Evolutionary conservation across 2,329 filamentous ascomycete genomes (phyloP).

Genomic region (Alternaria triticimaculans): DNA sequence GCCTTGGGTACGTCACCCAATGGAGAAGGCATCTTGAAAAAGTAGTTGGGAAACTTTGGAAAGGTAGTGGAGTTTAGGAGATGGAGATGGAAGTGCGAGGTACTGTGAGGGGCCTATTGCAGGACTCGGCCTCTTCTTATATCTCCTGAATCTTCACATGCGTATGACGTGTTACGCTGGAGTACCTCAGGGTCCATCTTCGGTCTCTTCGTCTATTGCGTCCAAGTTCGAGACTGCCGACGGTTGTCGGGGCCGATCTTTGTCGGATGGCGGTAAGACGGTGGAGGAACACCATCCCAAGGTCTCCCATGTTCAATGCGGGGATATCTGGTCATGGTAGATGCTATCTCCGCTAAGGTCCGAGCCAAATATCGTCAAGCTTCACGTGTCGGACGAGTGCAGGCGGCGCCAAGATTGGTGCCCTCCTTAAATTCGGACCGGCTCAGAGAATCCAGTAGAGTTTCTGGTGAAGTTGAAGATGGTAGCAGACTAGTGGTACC

Average conservation of each 20-base stretch:
- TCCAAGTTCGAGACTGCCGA: not conserved
- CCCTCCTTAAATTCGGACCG: not conserved
- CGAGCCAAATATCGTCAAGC: not conserved
- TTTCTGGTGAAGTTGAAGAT: not conserved
- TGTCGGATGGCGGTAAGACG: conserved; percentile 12
- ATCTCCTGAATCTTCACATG: not conserved
- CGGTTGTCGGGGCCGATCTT: not conserved
- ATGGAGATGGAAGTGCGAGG: not conserved
- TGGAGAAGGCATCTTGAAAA: conserved; percentile 26
- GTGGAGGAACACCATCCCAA: conserved; percentile 6
- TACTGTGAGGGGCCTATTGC: not conserved
- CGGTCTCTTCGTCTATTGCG: not conserved
- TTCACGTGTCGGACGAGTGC: not conserved
- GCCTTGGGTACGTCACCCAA: conserved; percentile 37
- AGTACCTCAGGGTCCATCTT: not conserved
- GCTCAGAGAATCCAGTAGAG: not conserved
- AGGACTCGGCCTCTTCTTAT: conserved; percentile 7
- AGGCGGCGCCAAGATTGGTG: not conserved
- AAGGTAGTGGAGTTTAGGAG: not conserved
- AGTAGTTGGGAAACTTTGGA: not conserved
- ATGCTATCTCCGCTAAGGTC: conserved; percentile 10
- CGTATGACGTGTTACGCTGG: conserved; percentile 9
- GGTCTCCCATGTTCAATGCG: not conserved
- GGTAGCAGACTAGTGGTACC: not conserved
- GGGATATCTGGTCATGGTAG: not conserved